Percentiles rank a stretch among this genome's conserved stretches.
These are phyloP conservation scores for Xylaria arbuscula DNA, from an alignment of 2,329 filamentous ascomycete species.

Conservation along the genomic window DNA sequence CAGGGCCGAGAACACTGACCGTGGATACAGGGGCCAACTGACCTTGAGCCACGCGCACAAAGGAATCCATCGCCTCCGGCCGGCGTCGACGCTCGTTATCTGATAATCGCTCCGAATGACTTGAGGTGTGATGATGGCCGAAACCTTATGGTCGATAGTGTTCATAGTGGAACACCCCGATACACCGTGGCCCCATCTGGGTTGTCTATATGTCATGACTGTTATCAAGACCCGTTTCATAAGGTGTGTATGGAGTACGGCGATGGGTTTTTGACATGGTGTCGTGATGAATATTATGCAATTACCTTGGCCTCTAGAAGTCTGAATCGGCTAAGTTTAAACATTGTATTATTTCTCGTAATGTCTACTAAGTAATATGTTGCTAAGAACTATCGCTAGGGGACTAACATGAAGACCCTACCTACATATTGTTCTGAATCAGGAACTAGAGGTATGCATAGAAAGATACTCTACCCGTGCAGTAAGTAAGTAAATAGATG, in stretches of 20 bases:
- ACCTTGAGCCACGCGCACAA: conserved; percentile 17
- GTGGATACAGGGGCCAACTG: not conserved
- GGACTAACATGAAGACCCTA: conserved; percentile 22
- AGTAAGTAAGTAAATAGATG: conserved; percentile 28
- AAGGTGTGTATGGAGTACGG: conserved; percentile 24
- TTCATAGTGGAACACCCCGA: conserved; percentile 17
- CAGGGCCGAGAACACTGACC: conserved; percentile 9
- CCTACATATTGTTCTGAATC: conserved; percentile 5
- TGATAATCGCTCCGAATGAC: conserved; percentile 18
- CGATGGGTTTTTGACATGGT: not conserved
- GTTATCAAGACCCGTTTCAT: conserved; percentile 30
- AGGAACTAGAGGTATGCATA: conserved; percentile 3
- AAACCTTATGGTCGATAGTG: conserved; percentile 11
- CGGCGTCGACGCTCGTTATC: conserved; percentile 8
- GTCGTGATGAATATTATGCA: not conserved
- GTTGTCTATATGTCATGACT: conserved; percentile 20
- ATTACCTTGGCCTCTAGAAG: conserved; percentile 1
- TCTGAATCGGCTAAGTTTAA: not conserved
- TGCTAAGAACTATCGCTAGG: not conserved
- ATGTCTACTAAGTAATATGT: not conserved
- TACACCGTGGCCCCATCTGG: conserved; percentile 22
- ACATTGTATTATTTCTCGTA: conserved; percentile 1
- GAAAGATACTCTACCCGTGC: conserved; percentile 34
- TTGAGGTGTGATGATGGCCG: not conserved
- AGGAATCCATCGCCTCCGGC: conserved; percentile 4